Evolutionary conservation across 495 filamentous ascomycete species (phyloP).

Genomic region (Neurospora tetraspora): DNA sequence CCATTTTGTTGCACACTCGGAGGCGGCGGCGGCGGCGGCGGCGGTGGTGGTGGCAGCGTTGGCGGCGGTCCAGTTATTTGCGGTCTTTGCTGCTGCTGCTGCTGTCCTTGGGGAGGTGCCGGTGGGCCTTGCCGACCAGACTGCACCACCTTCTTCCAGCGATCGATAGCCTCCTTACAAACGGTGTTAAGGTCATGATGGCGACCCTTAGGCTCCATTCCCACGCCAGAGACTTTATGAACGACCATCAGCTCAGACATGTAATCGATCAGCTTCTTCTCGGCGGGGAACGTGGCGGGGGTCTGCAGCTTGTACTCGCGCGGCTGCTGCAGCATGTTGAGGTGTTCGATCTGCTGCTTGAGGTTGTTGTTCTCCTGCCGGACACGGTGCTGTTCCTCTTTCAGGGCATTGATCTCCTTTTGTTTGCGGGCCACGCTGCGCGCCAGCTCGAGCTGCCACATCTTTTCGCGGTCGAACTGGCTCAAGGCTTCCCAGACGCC

Average conservation of each 20-base stretch:
- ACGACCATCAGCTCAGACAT: slow-evolving; percentile 21
- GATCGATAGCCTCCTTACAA: slow-evolving; percentile 36
- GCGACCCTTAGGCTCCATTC: slow-evolving; percentile 26
- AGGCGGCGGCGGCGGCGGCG: too few species aligned
- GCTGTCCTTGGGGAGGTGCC: not conserved
- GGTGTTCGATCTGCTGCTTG: slow-evolving; percentile 55
- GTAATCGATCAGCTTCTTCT: slow-evolving; percentile 27
- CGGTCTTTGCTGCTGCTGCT: not conserved
- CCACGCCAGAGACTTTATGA: slow-evolving; percentile 18
- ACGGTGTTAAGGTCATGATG: slow-evolving; percentile 35
- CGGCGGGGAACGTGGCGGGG: slow-evolving; percentile 52
- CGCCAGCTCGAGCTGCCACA: slow-evolving; percentile 72
- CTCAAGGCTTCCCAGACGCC: slow-evolving; percentile 57
- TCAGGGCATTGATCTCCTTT: slow-evolving; percentile 52
- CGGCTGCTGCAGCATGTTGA: slow-evolving; percentile 59
- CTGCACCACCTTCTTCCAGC: slow-evolving; percentile 39
- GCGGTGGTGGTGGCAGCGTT: not conserved
- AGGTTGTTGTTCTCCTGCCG: slow-evolving; percentile 66
- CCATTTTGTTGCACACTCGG: not conserved
- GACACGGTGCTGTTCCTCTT: slow-evolving; percentile 49
- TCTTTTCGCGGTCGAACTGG: slow-evolving; percentile 44
- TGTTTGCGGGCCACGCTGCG: slow-evolving; percentile 60
- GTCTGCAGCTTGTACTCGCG: slow-evolving; percentile 59
- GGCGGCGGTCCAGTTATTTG: not conserved
- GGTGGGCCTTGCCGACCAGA: not conserved